Percentiles rank a stretch among this genome's conserved stretches.
These are phyloP conservation scores for Fraxinus nigra DNA, from an alignment of 305 asterid genomes.

Conservation along the genomic window DNA sequence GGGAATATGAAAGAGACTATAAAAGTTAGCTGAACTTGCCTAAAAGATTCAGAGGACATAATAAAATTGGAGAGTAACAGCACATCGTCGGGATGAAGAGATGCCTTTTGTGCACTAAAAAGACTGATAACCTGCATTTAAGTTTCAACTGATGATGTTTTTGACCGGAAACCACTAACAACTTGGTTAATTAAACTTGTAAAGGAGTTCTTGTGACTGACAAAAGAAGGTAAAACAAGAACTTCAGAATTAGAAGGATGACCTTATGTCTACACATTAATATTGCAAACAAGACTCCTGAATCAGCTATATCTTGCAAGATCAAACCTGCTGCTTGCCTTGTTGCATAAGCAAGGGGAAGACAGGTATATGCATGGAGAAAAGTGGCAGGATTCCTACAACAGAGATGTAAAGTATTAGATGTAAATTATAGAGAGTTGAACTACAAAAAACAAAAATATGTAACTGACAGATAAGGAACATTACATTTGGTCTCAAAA, in stretches of 20 bases:
- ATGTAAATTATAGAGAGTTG: neutral
- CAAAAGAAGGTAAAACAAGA: neutral
- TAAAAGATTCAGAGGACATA: constrained; percentile 90
- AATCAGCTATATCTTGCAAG: constrained; percentile 86
- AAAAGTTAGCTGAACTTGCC: constrained; percentile 41
- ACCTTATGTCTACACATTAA: constrained; percentile 98
- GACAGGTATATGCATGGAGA: constrained; percentile 95
- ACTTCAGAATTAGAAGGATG: constrained; percentile 19
- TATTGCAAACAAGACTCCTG: constrained; percentile 87
- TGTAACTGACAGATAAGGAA: constrained; percentile 18
- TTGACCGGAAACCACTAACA: constrained; percentile 11
- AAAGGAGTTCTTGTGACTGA: neutral
- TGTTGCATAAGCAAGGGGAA: constrained; percentile 81
- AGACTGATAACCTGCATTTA: constrained; percentile 90
- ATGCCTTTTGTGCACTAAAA: constrained; percentile 86
- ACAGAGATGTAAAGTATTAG: constrained; percentile 21
- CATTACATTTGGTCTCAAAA: neutral
- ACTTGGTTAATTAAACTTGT: neutral
- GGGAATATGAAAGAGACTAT: neutral
- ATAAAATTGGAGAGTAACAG: constrained; percentile 86
- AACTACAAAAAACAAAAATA: neutral
- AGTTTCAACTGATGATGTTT: constrained; percentile 27
- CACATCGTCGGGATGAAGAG: constrained; percentile 95
- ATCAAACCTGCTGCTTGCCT: constrained; percentile 95
- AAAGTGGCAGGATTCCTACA: constrained; percentile 94